Evolutionary conservation across 371 early-diverging fungal genomes (phyloP).

Genomic region (Actinomortierella ambigua): DNA sequence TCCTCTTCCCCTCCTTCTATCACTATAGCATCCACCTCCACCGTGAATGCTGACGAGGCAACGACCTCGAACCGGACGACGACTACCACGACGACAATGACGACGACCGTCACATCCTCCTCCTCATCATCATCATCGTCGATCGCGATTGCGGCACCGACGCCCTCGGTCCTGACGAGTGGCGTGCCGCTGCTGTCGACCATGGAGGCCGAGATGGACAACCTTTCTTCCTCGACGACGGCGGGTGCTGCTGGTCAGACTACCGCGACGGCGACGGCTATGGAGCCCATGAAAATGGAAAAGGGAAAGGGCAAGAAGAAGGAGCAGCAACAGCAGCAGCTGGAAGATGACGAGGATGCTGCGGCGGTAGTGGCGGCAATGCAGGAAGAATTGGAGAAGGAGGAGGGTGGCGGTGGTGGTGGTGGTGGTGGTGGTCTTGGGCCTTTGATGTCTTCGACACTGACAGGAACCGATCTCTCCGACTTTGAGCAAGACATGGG

Average conservation of each 20-base stretch:
- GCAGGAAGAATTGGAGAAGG: conserved; percentile 20
- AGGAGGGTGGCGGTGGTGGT: conserved; percentile 2
- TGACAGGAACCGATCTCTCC: too few relatives aligned
- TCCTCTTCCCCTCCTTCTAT: too few relatives aligned
- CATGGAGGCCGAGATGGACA: too few relatives aligned
- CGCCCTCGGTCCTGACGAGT: too few relatives aligned
- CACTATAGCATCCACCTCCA: neutral
- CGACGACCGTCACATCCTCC: neutral
- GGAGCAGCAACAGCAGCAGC: conserved; percentile 11
- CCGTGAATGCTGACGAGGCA: neutral
- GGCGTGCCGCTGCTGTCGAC: too few relatives aligned
- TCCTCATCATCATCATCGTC: conserved; percentile 5
- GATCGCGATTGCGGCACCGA: neutral
- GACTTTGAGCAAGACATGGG: conserved; percentile 1
- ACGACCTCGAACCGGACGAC: neutral
- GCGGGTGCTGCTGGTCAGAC: too few relatives aligned
- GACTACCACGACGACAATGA: neutral
- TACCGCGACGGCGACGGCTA: neutral
- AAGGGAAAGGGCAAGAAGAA: conserved; percentile 32
- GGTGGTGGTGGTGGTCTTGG: neutral
- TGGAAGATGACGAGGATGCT: conserved; percentile 1
- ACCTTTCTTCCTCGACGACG: too few relatives aligned
- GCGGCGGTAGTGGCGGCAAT: neutral
- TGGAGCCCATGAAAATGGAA: neutral
- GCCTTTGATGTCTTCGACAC: too few relatives aligned